Evolutionary conservation across 164 flowering plant genomes (phyloP), one percentile per base, ranked within the genome.

Genomic region (Aristolochia contorta): DNA sequence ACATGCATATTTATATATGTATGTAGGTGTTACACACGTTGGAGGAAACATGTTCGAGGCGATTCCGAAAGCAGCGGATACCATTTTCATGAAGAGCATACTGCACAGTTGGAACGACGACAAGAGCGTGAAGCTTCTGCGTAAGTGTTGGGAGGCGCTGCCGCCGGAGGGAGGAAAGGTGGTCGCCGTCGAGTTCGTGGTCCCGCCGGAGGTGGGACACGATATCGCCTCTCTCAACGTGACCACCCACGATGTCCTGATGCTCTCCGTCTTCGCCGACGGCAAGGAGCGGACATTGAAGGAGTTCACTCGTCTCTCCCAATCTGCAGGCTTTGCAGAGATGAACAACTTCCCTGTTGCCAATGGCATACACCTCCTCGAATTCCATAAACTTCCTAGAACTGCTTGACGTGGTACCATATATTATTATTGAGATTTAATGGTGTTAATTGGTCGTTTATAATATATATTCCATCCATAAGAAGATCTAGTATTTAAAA

Each of bases 11-110:
- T 5, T 27, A 27, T 27, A 27, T 27, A 27, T 27, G 30, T 5
- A 27, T 2, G 30, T 63, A 83, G 89, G 89, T 18, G 83, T 91
- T 49, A 75, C 83, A 64, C 96, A 91, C 55, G 82, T 85, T 54
- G 89, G 90, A 0, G 96, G 97, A 3, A 89, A 91, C 71, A 91
- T 91, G 96, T 91, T 91, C 67, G 86, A 64, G 0, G 75, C 82
- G 60, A 83, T 89, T 50, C 97, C 96, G 0, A 82, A 75, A 68
- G 94, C 71, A 15, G n/a, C n/a, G n/a, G 96, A 91, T 59, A 94
- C 95, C 55, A 78, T 91, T 57, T 86, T 91, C 82, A 84, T 89
- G 89, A 91, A 89, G 62, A 16, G 37, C 2, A 27, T 60, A 15
- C 74, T 74, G 19, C 74, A 75, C 37, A 14, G 32, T 57, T 73